Conservation (phyloP, 2,329 filamentous ascomycete species). For the Cercospora canescens region DNA sequence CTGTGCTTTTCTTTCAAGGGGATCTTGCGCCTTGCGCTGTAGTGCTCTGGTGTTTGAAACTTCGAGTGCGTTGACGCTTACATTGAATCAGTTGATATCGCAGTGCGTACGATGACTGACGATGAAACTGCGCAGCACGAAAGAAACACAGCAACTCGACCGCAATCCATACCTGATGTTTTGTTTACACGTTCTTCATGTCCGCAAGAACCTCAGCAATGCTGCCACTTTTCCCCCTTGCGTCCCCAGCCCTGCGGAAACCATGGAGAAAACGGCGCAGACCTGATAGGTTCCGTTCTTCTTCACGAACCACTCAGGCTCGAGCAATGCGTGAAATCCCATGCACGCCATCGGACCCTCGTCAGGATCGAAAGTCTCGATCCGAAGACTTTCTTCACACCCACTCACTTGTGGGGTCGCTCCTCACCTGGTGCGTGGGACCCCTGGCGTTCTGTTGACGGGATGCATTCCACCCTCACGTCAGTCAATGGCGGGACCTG, state of each 20-base stretch:
- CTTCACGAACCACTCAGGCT: slow-evolving; percentile 1
- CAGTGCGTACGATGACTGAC: too few species aligned
- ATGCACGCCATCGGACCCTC: slow-evolving; percentile 12
- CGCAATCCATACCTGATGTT: not conserved
- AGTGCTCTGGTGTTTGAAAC: too few species aligned
- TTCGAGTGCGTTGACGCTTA: too few species aligned
- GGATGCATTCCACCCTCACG: slow-evolving; percentile 33
- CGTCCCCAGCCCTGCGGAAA: slow-evolving; percentile 6
- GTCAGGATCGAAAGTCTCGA: not conserved
- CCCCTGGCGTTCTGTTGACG: slow-evolving; percentile 30
- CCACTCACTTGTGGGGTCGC: not conserved
- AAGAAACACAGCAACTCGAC: too few species aligned
- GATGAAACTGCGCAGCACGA: too few species aligned
- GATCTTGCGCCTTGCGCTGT: too few species aligned
- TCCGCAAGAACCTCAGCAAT: slow-evolving; percentile 15
- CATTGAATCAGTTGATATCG: too few species aligned
- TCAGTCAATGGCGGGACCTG: slow-evolving; percentile 17
- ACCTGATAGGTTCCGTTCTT: not conserved
- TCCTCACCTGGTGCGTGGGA: slow-evolving; percentile 14
- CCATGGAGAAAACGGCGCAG: not conserved
- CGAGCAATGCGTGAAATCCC: slow-evolving; percentile 7
- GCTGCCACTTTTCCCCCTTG: slow-evolving; percentile 15
- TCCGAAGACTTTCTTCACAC: not conserved
- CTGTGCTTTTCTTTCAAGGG: too few species aligned
- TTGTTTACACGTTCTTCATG: slow-evolving; percentile 12